Base-by-base conservation (phyloP, 176 grass and related monocot species). In the Hordeum marinum region DNA sequence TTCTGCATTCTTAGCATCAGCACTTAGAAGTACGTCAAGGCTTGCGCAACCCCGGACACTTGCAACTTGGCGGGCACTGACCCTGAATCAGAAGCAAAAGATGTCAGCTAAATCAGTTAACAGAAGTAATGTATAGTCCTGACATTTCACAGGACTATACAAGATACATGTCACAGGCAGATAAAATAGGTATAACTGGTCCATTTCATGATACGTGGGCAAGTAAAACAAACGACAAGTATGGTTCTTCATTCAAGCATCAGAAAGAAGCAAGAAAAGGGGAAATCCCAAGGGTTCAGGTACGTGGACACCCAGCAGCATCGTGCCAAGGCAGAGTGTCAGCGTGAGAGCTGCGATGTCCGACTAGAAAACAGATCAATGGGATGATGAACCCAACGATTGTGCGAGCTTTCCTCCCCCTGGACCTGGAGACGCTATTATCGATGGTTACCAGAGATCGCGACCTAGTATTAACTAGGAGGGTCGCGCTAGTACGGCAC, bases 61-160 rank as follows among this genome's bases (percentile, higher is more conserved):
- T 18, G 63, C 20, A 88, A 72, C 75, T 85, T 79, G 63, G 36
- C 71, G 40, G 32, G 27, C 55, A 20, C 58, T 42, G 40, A 61
- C 27, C 89, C 91, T 93, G 81, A 58, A 85, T 29, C 37, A 84
- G 8, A 32, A 76, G 18, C 55, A 75, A 76, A 71, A 50, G 68
- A 55, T 18, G 54, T 74, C 60, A 27, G 43, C 1, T 48, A 68
- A 35, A 5, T 7, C 34, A 75, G 43, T 80, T 52, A 83, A 74
- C 14, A 74, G 4, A 79, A 74, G 12, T 46, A 36, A 67, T 73
- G 52, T 74, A 41, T 4, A 58, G 54, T 45, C 31, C 20, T 82
- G 32, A 29, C 29, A 29, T 29, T 29, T 29, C 29, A 29, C 29
- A 29, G 29, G 29, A 29, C 29, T 29, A 29, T 29, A 29, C 29